Evolutionary conservation across 305 asterid genomes (phyloP).

Genomic region (Fraxinus angustifolia): DNA sequence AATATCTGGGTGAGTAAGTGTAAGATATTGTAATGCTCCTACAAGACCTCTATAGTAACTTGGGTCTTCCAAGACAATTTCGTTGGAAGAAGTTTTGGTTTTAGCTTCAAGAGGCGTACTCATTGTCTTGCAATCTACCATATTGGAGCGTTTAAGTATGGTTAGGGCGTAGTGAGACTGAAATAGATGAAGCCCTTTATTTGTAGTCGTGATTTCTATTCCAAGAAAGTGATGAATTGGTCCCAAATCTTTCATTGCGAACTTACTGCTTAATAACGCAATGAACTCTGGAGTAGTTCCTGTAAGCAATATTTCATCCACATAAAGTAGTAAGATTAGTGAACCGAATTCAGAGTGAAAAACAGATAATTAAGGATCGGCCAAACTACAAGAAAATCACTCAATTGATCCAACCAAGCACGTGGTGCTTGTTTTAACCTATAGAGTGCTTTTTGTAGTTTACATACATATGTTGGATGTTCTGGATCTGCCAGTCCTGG

Average conservation of each 20-base stretch:
- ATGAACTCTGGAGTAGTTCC: neutral
- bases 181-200: neutral
- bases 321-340: neutral
- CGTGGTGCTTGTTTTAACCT: neutral
- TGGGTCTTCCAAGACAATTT: neutral
- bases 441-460: neutral
- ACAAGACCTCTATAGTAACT: neutral
- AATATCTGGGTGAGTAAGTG: no score
- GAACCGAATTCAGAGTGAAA: neutral
- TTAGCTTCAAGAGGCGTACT: neutral
- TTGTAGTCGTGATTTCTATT: neutral
- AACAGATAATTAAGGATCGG: neutral
- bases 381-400: neutral
- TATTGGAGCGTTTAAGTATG: neutral
- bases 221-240: constrained; percentile 5
- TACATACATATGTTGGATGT: neutral
- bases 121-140: neutral
- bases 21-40: no score
- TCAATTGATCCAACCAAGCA: neutral
- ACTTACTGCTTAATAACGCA: neutral
- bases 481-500: neutral
- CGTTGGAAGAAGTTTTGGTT: neutral
- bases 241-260: constrained; percentile 11
- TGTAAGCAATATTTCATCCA: neutral
- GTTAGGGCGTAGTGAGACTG: neutral